phyloP scores from a whole-genome alignment of 139 green algal genomes.

The Gonium pectorale region DNA sequence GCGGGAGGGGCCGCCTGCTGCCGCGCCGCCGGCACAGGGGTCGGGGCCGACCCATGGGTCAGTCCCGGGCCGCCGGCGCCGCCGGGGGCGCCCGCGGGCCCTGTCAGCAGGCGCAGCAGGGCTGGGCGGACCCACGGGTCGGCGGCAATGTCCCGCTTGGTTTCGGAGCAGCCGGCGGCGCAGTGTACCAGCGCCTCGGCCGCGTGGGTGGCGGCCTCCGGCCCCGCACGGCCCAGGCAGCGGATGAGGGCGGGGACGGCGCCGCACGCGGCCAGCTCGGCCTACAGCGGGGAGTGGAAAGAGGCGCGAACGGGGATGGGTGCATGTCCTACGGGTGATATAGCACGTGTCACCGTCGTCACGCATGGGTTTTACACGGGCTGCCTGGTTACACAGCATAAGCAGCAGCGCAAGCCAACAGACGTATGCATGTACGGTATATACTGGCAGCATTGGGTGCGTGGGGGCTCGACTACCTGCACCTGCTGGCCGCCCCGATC shows the following conservation, averaged over 20 bases:
- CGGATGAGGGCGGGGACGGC: slow-evolving; percentile 45
- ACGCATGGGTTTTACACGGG: too few relatives aligned
- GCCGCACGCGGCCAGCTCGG: slow-evolving; percentile 46
- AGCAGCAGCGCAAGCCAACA: too few relatives aligned
- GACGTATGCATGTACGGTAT: too few relatives aligned
- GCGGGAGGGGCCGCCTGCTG: not conserved
- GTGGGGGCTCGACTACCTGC: too few relatives aligned
- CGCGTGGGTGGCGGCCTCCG: slow-evolving; percentile 33
- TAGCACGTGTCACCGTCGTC: too few relatives aligned
- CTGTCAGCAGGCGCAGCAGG: not conserved
- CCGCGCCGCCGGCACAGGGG: not conserved
- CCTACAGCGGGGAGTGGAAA: not conserved
- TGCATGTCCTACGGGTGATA: not conserved
- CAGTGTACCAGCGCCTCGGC: slow-evolving; percentile 59
- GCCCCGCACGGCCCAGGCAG: slow-evolving; percentile 12
- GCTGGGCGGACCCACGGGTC: not conserved
- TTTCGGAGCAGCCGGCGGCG: slow-evolving; percentile 1
- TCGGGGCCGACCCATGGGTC: not conserved
- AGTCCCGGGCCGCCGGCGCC: too few relatives aligned
- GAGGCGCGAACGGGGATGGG: not conserved
- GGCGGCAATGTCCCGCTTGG: slow-evolving; percentile 17
- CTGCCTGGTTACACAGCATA: too few relatives aligned
- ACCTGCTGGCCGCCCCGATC: too few relatives aligned
- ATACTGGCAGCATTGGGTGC: too few relatives aligned
- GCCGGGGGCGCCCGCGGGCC: too few relatives aligned